Percentiles rank a stretch among this genome's conserved stretches.
Evolutionary conservation across 371 early-diverging fungal species (phyloP).

Genomic region (Apophysomyces variabilis): DNA sequence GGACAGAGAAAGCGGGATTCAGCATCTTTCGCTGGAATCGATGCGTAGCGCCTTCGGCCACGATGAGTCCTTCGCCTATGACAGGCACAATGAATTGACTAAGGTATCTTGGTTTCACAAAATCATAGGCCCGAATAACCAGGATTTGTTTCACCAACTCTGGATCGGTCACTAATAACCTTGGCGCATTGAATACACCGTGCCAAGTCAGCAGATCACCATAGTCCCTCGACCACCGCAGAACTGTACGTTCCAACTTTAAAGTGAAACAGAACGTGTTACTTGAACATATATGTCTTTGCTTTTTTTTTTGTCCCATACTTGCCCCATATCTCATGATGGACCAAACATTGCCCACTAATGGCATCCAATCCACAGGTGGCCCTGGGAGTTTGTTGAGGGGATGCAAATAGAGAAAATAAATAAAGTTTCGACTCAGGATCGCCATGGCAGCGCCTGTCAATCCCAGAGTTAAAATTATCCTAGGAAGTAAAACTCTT

Average conservation of each 20-base stretch:
- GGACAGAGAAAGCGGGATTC: slow-evolving; percentile 65
- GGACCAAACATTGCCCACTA: slow-evolving; percentile 55
- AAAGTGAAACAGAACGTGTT: background rate
- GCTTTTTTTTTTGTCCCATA: too few species aligned
- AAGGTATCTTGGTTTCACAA: slow-evolving; percentile 42
- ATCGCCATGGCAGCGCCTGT: background rate
- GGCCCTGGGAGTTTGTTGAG: slow-evolving; percentile 65
- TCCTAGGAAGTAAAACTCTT: background rate
- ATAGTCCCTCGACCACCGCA: slow-evolving; percentile 57
- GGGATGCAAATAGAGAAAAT: slow-evolving; percentile 53
- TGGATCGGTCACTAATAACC: slow-evolving; percentile 58
- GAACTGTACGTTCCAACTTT: background rate
- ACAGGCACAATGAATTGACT: slow-evolving; percentile 37
- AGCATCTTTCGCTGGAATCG: slow-evolving; percentile 66
- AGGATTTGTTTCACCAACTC: slow-evolving; percentile 56
- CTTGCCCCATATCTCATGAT: slow-evolving; percentile 52
- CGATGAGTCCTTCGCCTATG: slow-evolving; percentile 59
- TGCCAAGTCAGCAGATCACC: slow-evolving; percentile 56
- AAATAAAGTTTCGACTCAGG: slow-evolving; percentile 30
- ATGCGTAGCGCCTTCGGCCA: slow-evolving; percentile 62
- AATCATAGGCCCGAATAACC: slow-evolving; percentile 54
- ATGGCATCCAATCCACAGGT: slow-evolving; percentile 51
- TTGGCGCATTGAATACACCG: slow-evolving; percentile 52
- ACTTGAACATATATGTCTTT: background rate
- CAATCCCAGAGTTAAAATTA: background rate